Base-by-base conservation (phyloP, 1,284 basidiomycete genomes). In the Coniferiporia weirii region DNA sequence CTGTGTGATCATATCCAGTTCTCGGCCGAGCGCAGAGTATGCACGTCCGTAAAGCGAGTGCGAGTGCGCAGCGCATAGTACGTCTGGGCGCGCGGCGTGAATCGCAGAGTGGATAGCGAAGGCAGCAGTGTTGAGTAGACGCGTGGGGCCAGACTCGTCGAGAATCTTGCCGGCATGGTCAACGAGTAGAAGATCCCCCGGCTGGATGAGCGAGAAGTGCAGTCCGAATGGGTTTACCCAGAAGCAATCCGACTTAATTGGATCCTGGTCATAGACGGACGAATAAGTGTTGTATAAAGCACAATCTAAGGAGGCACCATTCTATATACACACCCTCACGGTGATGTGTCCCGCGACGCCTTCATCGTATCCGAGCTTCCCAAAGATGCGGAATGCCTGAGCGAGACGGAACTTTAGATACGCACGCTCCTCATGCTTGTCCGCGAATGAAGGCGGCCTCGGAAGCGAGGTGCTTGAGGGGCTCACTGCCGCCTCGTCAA, bases 321-420 rank as follows among this genome's bases (percentile, higher is more conserved):
- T 27, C 5, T 27, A 27, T 27, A 27, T 27, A 20, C 68, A 46
- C 49, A 70, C 79, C 61, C 83, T 75, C 51, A 84, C 79, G 17
- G 84, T 87, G 62, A 87, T 81, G 68, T 86, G 84, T 0, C 82
- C 82, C 5, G 81, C 78, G n/a, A 79, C 73, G 10, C 83, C 83
- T 63, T 86, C 84, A 56, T 82, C 82, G 64, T 77, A 84, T 2
- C 83, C 83, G 19, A 79, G 68, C 57, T 79, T 74, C 74, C 75
- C 76, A 59, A 79, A 81, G 56, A 81, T 78, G 46, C 81, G 70
- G 66, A 79, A 76, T 0, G 79, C 76, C 67, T 72, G 79, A 49
- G 78, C 81, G 35, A 85, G 74, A 32, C 80, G 69, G 64, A 81
- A 80, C 69, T 83, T 83, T 55, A 79, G 66, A 54, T 72, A 79